Base-by-base conservation (phyloP, 129 eudicot genomes). In the Gnaphalium uliginosum region DNA sequence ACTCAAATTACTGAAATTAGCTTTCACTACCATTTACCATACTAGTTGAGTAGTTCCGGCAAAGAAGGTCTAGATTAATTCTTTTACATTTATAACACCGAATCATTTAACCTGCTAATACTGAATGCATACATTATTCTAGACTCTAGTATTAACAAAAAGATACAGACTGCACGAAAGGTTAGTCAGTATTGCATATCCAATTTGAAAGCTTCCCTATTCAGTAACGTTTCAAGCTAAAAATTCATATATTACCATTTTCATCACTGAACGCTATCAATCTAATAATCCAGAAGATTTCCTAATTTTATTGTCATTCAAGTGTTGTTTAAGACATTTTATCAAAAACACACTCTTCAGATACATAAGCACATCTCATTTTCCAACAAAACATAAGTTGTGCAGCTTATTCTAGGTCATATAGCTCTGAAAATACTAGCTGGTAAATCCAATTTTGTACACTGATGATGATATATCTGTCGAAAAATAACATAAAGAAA, bases 251-350 rank as follows among this genome's bases (percentile, higher is more conserved):
- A 19, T 19, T 14, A 32, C 69, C 23, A 41, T 39, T 39, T 17
- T 26, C 43, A 77, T 58, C 32, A 21, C 26, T 22, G 24, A 25
- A 68, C 9, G 60, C 37, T 19, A 76, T 17, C 74, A 25, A 54
- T 51, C 25, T 30, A 1, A 64, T 14, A 46, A 29, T 66, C 39
- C 10, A 8, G 8, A 46, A 48, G 54, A 75, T 43, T 18, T 61
- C 51, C 63, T 46, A n/a, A 18, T 48, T 30, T 76, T 23, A 32
- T 24, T 17, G 1, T 76, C 57, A 56, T 10, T 25, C 37, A 67
- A 35, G 73, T 54, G 59, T 35, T 35, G 24, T 8, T 33, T 37
- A n/a, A 32, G 74, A 33, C 73, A 76, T 74, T 46, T 61, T 46
- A 41, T 48, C 4, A 62, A 46, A 41, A 48, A 26, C 70, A 21